Evolutionary conservation across 345 rosid genomes (phyloP).

Genomic region (Citrus hindsii): DNA sequence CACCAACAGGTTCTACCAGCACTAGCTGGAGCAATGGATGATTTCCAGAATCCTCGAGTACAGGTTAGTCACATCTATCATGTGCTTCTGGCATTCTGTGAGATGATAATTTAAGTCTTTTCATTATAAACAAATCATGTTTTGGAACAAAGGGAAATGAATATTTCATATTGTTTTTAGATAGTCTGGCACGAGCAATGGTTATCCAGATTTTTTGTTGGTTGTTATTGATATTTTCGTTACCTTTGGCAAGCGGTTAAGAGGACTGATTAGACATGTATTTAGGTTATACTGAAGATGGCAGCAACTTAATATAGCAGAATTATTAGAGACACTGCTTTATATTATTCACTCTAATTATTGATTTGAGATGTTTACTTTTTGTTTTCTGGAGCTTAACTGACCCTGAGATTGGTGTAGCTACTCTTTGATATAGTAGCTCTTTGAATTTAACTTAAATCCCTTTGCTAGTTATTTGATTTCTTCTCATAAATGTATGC

Average conservation of each 20-base stretch:
- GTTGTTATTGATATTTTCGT: neutral
- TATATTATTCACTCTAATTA: neutral
- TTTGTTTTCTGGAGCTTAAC: neutral
- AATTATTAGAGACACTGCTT: neutral
- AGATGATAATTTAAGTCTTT: neutral
- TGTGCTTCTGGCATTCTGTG: neutral
- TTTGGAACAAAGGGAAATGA: neutral
- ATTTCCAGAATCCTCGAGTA: constrained; percentile 94
- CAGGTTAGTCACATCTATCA: constrained; percentile 52
- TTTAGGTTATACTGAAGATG: neutral
- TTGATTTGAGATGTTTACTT: neutral
- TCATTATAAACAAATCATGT: neutral
- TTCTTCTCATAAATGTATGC: neutral
- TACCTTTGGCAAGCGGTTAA: neutral
- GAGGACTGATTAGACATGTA: neutral
- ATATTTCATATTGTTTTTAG: neutral
- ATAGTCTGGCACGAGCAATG: neutral
- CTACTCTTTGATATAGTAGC: neutral
- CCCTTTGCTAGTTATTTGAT: neutral
- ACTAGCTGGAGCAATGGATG: constrained; percentile 90
- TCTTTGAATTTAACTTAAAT: neutral
- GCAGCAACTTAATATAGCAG: neutral
- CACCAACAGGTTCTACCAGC: constrained; percentile 87
- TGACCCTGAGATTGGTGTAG: neutral
- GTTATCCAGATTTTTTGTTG: neutral